Base-by-base conservation (phyloP, 441 rosid species). In the Viola pubescens region DNA sequence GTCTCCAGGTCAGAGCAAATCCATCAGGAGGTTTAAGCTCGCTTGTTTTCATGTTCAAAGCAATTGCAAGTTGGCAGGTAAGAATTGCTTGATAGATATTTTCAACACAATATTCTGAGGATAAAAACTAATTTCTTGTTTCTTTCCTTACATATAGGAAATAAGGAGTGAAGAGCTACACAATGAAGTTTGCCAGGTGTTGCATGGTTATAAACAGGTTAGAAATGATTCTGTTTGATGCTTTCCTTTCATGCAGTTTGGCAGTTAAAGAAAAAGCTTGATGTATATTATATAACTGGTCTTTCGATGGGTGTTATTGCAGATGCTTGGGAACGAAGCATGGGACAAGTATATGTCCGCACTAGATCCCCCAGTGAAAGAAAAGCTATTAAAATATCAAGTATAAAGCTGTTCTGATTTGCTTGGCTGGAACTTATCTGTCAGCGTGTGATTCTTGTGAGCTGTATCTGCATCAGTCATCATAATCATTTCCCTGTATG, bases 1-100 rank as follows among this genome's bases (percentile, higher is more conserved):
- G 34, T 26, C 34, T 67, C 59, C 83, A 94, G 99, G 90, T 85
- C 54, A 86, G 85, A 69, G 81, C 79, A 70, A 94, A 91, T 83
- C 99, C 99, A 52, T 72, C 90, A 9, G 97, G 97, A 60, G 97
- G 85, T 74, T 73, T 91, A 54, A 87, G 80, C 76, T 87, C 99
- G 52, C 90, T 94, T 69, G 88, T 79, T 70, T 82, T 76, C 67
- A 76, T 94, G 86, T 85, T 94, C 79, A 76, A 83, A 80, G 96
- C 97, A 55, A 84, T 94, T 64, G 97, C 97, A 40, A 94, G 99
- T 74, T 94, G 99, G 97, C 84, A 94, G 61, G 99, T 94, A 85
- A 81, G 94, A 39, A 64, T 69, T 47, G 1, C 3, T 6, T 43
- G 7, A 43, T 43, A 43, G 34, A 26, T 26, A 2, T 26, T 26